These are phyloP conservation scores for Geotrichum siamense DNA, from an alignment of 1,139 yeast genomes.

Conservation along the genomic window DNA sequence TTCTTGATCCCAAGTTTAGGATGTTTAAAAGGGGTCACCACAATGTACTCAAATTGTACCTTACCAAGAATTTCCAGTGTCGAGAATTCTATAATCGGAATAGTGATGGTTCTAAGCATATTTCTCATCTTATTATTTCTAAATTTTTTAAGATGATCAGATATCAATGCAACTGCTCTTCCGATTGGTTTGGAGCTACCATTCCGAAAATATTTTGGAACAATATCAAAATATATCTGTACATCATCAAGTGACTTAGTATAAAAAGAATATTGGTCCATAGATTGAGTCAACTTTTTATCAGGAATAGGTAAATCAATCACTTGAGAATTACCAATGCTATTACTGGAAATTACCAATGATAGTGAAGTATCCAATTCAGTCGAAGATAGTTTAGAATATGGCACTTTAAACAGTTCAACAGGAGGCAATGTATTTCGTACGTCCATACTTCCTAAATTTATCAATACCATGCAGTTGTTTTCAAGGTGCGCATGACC, in stretches of 20 bases:
- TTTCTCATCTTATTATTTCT: conserved; percentile 61
- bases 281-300: conserved; percentile 45
- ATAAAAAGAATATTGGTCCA: conserved; percentile 77
- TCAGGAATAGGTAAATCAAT: conserved; percentile 79
- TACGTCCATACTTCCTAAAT: conserved; percentile 80
- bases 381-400: conserved; percentile 67
- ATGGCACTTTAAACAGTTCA: conserved; percentile 63
- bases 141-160: conserved; percentile 56
- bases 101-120: conserved; percentile 54
- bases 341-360: conserved; percentile 47
- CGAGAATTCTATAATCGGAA: conserved; percentile 69
- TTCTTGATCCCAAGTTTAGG: conserved; percentile 59
- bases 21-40: conserved; percentile 69
- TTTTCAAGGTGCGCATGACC: conserved; percentile 70
- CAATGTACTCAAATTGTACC: conserved; percentile 64
- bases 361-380: conserved; percentile 86
- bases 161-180: conserved; percentile 73
- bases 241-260: conserved; percentile 47
- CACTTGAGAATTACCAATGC: conserved; percentile 52
- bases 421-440: conserved; percentile 57
- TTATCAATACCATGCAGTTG: conserved; percentile 64
- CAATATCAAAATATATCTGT: conserved; percentile 73
- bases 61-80: conserved; percentile 72
- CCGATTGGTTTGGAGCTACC: conserved; percentile 53
- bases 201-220: conserved; percentile 75